A percentile compares a stretch with the other conserved stretches of the same genome.
Conservation (phyloP, 1,139 yeast genomes). For the Kodamaea arcana region DNA sequence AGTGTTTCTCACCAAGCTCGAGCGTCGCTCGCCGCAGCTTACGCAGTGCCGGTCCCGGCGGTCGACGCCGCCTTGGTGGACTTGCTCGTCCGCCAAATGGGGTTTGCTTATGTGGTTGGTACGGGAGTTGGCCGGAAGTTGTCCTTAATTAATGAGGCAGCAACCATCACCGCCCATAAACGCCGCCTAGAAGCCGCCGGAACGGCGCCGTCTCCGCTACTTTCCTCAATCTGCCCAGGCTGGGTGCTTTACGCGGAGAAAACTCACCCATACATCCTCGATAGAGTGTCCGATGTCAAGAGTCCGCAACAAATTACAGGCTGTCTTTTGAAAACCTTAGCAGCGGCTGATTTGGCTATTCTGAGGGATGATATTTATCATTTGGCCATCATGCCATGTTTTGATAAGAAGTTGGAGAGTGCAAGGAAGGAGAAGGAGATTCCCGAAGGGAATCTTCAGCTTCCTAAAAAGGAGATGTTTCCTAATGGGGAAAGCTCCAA, state of each 20-base stretch:
- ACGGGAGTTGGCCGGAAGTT: constrained; percentile 77
- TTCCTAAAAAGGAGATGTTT: too few species aligned
- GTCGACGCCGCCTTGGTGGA: constrained; percentile 61
- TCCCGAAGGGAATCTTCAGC: constrained; percentile 3
- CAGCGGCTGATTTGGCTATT: constrained; percentile 36
- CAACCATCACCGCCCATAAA: constrained; percentile 38
- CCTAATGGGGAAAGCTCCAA: too few species aligned
- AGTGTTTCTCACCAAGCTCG: constrained; percentile 86
- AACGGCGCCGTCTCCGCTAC: constrained; percentile 32
- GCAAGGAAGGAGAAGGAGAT: constrained; percentile 66
- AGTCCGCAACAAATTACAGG: constrained; percentile 97
- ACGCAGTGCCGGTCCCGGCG: constrained; percentile 45
- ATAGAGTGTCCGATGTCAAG: constrained; percentile 58
- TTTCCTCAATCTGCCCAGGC: constrained; percentile 86
- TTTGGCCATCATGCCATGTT: constrained; percentile 90
- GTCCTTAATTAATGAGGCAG: constrained; percentile 58
- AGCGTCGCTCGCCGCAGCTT: constrained; percentile 75
- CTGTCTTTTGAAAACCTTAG: constrained; percentile 57
- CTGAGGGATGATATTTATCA: constrained; percentile 57
- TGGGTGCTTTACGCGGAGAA: constrained; percentile 96
- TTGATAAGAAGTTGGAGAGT: constrained; percentile 93
- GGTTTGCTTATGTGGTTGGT: constrained; percentile 76
- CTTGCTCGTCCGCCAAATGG: constrained; percentile 56
- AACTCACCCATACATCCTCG: constrained; percentile 82
- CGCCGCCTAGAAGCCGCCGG: constrained; percentile 9